Conservation (phyloP, 345 rosid genomes). For the Erucastrum elatum region DNA sequence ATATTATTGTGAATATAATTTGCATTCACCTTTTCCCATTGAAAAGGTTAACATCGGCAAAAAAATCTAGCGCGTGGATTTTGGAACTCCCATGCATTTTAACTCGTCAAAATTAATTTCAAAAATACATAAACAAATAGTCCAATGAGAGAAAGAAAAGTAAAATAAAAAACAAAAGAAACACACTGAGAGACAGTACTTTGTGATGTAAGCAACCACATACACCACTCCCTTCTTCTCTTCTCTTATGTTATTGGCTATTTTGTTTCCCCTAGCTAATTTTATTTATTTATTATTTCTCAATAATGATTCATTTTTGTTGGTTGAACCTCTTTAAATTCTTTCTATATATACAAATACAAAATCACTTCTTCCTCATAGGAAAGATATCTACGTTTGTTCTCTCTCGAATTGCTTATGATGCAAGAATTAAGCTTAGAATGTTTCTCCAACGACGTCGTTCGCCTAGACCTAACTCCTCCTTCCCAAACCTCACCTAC, state of each 20-base stretch:
- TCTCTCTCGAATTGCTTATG: constrained; percentile 26
- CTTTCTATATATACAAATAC: constrained; percentile 37
- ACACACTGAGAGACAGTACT: constrained; percentile 43
- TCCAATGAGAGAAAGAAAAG: neutral
- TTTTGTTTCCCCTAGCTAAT: neutral
- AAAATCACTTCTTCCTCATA: constrained; percentile 32
- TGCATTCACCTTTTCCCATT: neutral
- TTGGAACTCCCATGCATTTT: constrained; percentile 39
- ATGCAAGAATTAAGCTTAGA: constrained; percentile 70
- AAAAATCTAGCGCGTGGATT: constrained; percentile 35
- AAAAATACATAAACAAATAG: neutral
- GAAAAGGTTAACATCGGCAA: constrained; percentile 37
- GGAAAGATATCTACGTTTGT: neutral
- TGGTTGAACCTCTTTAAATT: neutral
- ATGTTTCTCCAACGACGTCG: constrained; percentile 44
- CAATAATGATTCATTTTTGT: constrained; percentile 6
- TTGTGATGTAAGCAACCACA: constrained; percentile 69
- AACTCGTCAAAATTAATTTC: neutral
- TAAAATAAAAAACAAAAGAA: constrained; percentile 3
- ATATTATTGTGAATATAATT: constrained; percentile 6
- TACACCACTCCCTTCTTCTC: constrained; percentile 31
- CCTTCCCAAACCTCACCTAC: constrained; percentile 45
- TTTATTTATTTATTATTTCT: neutral
- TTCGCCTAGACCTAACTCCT: constrained; percentile 53
- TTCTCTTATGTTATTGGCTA: constrained; percentile 18